Base-by-base conservation (phyloP, 2,329 filamentous ascomycete genomes). In the Pseudogymnoascus sp. region DNA sequence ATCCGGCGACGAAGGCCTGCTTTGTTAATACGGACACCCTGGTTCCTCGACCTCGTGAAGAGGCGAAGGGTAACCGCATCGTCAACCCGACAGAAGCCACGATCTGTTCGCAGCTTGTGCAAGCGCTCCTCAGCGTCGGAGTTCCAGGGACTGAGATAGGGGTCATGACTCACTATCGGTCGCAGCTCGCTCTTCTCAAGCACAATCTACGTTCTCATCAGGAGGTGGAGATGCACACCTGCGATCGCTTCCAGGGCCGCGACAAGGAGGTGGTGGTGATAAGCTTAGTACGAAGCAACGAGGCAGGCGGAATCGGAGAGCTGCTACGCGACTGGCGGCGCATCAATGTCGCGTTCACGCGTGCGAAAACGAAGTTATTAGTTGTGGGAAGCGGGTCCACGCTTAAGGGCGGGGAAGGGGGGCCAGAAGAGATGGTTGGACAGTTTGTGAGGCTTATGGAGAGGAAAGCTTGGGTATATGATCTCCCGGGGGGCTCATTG, bases 91-190 rank as follows among this genome's bases (percentile, higher is more conserved):
- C 86, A n/a, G 94, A 99, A 77, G 90, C 89, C 1, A 83, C 81
- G 1, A 79, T 97, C 16, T 86, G 90, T 14, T 83, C 85, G 0
- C 90, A 97, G 70, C 82, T 97, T 11, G 91, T 97, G 16, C 84
- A 92, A 65, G 82, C 86, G 0, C 82, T 99, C 2, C 80, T 97
- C 59, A 82, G 84, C 0, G 82, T 86, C 1, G 94, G 94, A 25
- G 83, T 97, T 0, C 78, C 89, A 0, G 82, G 89, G 0, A 77
- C 79, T 0, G 89, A 93, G 61, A 92, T 99, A 63, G 94, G 94
- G 56, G 89, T 99, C 68, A 97, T 99, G 78, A 97, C 94, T 14
- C 92, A 97, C 75, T 99, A 99, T 75, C 90, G 94, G 64, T 92
- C 90, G 5, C 94, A 99, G 74, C 84, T 99, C 1, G 87, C 91